These are phyloP conservation scores for Phytophthora ohioensis DNA, from an alignment of 352 stramenopile genomes.

Conservation along the genomic window DNA sequence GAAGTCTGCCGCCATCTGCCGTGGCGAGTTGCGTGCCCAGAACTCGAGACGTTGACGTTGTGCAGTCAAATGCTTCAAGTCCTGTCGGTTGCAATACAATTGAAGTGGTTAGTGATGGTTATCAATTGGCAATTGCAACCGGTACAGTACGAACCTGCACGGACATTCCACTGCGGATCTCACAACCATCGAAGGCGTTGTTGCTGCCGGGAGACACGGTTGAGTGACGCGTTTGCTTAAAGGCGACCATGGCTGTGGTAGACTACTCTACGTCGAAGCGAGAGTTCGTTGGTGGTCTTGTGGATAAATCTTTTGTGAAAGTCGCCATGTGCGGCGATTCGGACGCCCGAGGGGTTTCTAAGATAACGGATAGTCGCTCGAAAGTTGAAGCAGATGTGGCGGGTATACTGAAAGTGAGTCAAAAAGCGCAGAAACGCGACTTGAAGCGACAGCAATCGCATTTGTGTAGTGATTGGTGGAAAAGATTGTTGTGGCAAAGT, in stretches of 20 bases:
- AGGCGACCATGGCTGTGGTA: slow-evolving; percentile 42
- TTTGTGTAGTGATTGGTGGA: slow-evolving; percentile 6
- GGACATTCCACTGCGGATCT: slow-evolving; percentile 88
- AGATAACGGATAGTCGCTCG: slow-evolving; percentile 24
- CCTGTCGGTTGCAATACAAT: slow-evolving; percentile 35
- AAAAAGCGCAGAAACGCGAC: slow-evolving; percentile 28
- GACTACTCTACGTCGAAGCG: slow-evolving; percentile 18
- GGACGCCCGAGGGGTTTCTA: slow-evolving; percentile 15
- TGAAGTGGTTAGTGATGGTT: slow-evolving; percentile 12
- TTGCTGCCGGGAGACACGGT: slow-evolving; percentile 28
- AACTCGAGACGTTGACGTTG: slow-evolving; percentile 81
- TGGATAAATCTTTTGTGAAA: slow-evolving; percentile 34
- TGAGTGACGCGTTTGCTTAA: slow-evolving; percentile 44
- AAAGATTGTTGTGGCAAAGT: background rate
- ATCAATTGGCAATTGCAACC: background rate
- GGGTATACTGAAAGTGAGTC: slow-evolving; percentile 29
- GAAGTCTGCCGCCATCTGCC: slow-evolving; percentile 45
- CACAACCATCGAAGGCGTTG: slow-evolving; percentile 47
- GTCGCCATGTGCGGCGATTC: slow-evolving; percentile 17
- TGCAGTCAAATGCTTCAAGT: slow-evolving; percentile 85
- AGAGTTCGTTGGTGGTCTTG: slow-evolving; percentile 12
- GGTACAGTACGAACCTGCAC: slow-evolving; percentile 58
- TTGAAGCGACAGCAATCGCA: slow-evolving; percentile 25
- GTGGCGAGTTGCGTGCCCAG: slow-evolving; percentile 64
- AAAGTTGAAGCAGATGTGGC: slow-evolving; percentile 21